Percentiles rank a stretch among this genome's conserved stretches.
phyloP scores from a whole-genome alignment of 2,329 filamentous ascomycete species.

The Venturiaceae sp. region DNA sequence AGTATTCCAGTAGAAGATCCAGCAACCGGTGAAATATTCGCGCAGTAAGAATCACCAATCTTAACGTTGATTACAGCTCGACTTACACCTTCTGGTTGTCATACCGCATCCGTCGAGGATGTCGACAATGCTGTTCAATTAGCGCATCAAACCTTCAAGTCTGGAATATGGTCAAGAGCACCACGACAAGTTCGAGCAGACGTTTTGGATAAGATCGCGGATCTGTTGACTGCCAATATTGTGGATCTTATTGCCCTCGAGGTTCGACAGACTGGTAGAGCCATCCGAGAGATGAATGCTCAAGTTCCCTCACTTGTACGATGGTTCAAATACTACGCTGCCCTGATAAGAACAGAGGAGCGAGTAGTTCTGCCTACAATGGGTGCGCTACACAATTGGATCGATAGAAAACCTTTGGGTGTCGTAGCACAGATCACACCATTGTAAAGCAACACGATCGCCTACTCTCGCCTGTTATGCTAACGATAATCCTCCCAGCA shows the following conservation, averaged over 20 bases:
- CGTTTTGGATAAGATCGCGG: constrained; percentile 61
- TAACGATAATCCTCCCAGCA: constrained; percentile 36
- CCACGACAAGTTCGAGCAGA: constrained; percentile 56
- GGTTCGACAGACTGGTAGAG: constrained; percentile 67
- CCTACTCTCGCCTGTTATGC: background rate
- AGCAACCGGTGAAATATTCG: constrained; percentile 42
- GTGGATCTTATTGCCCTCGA: constrained; percentile 57
- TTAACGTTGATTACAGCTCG: background rate
- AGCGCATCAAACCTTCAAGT: constrained; percentile 58
- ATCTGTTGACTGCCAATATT: constrained; percentile 56
- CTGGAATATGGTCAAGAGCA: constrained; percentile 61
- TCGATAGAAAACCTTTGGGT: constrained; percentile 62
- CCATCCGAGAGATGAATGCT: constrained; percentile 56
- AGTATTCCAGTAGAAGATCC: constrained; percentile 47
- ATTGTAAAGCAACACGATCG: constrained; percentile 23
- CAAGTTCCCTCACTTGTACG: constrained; percentile 57
- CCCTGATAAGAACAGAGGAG: constrained; percentile 73
- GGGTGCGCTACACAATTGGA: constrained; percentile 65
- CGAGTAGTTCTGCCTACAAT: constrained; percentile 64
- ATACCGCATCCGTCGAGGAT: constrained; percentile 55
- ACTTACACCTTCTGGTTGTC: constrained; percentile 38
- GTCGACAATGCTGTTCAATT: constrained; percentile 60
- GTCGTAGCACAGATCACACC: constrained; percentile 71
- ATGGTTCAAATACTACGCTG: constrained; percentile 48
- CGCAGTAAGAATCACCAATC: constrained; percentile 27